Evolutionary conservation across 306 rosid species (phyloP), one percentile per base, ranked within the genome.

Genomic region (Vigna reflexopilosa): DNA sequence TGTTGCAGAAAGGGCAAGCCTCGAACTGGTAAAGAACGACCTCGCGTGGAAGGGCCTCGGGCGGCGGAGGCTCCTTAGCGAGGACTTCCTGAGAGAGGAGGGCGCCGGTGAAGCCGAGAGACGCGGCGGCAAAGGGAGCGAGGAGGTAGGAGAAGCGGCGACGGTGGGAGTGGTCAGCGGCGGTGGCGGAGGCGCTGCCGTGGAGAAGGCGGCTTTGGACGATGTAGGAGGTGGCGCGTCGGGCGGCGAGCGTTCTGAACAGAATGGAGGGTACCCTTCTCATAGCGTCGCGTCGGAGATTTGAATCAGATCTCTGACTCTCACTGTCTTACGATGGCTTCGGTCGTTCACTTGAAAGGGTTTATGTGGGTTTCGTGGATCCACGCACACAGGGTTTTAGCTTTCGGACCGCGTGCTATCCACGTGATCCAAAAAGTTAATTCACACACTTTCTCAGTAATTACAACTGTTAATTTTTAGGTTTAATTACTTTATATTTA

Each of bases 1-100:
- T 93, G 59, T 93, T 91, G 81, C 98, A 93, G 85, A 93, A 93
- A 67, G 98, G 98, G 82, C 98, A 93, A 44, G 96, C 97, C 86
- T 93, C 97, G 57, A 88, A 93, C 84, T 91, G 98, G 77, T 93
- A 93, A 50, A 93, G 98, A 70, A 93, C 90, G 4, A 91, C 97
- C 4, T 91, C 96, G 71, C 81, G 58, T 0, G 97, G 97, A 12
- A 93, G 73, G 71, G 83, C 75, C 48, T 87, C 89, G 1, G 84
- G 70, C 76, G 89, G 92, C 50, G 78, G 91, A 3, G 85, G 90
- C 80, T 93, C 98, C 85, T 93, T 91, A 15, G 98, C 98, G 61
- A 87, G 76, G 54, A 81, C 96, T 82, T 90, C 96, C 80, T 77
- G 81, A 19, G 82, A 80, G 30, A 83, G 20, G 67, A 85, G 64